phyloP scores from a whole-genome alignment of 208 protist genomes.

The Herpetomonas samuelpessoai region DNA sequence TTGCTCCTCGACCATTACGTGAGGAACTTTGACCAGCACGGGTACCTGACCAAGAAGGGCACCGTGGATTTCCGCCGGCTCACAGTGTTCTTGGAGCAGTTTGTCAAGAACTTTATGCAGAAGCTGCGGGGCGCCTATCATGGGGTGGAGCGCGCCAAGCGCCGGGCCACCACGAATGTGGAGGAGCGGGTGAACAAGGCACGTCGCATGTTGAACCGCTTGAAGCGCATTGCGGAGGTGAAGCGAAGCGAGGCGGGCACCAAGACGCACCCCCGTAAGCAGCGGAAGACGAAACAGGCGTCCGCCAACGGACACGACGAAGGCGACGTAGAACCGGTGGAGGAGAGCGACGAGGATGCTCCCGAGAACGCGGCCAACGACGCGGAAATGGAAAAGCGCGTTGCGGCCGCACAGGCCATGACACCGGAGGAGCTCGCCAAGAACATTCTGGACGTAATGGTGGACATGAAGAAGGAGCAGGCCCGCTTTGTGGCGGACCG shows the following conservation, averaged over 20 bases:
- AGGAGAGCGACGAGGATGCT: constrained; percentile 23
- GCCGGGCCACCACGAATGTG: constrained; percentile 73
- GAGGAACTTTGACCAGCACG: constrained; percentile 54
- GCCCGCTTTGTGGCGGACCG: constrained; percentile 56
- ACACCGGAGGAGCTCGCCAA: constrained; percentile 26
- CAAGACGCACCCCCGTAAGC: not conserved
- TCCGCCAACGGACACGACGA: constrained; percentile 13
- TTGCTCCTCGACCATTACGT: constrained; percentile 90
- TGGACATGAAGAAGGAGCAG: constrained; percentile 57
- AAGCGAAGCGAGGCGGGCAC: not conserved
- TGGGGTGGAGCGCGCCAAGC: constrained; percentile 47
- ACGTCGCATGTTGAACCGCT: not conserved
- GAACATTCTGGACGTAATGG: constrained; percentile 35
- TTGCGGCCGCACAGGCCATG: constrained; percentile 40
- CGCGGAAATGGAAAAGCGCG: constrained; percentile 10
- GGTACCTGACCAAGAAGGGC: constrained; percentile 82
- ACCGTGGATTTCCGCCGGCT: constrained; percentile 77
- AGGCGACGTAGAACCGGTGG: constrained; percentile 11
- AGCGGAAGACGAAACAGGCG: not conserved
- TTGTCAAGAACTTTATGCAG: constrained; percentile 43
- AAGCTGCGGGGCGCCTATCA: constrained; percentile 67
- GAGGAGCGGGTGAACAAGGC: constrained; percentile 59
- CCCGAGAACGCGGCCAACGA: not conserved
- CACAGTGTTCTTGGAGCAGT: constrained; percentile 58
- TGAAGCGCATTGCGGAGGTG: not conserved